Percentiles rank a stretch among this genome's conserved stretches.
Conservation (phyloP, 1,284 basidiomycete species). For the Naganishia albida region DNA sequence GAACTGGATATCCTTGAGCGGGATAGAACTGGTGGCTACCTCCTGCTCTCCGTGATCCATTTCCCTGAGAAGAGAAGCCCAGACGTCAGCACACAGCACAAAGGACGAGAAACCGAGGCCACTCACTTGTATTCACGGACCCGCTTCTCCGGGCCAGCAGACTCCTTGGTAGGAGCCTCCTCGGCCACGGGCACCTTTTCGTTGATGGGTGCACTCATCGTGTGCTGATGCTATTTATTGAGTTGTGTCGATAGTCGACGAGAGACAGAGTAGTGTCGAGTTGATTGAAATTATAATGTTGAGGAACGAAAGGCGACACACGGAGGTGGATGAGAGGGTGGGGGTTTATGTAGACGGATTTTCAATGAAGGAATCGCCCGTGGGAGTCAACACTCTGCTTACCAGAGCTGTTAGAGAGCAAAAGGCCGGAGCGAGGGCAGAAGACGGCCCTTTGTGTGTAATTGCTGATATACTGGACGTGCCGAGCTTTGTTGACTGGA, state of each 20-base stretch:
- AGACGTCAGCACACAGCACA: not conserved
- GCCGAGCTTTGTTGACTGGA: conserved; percentile 17
- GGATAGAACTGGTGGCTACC: conserved; percentile 22
- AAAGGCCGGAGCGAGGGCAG: not conserved
- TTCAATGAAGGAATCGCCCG: conserved; percentile 24
- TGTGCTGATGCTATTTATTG: conserved; percentile 5
- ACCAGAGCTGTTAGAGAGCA: conserved; percentile 17
- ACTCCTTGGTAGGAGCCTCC: conserved; percentile 33
- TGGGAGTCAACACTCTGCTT: conserved; percentile 27
- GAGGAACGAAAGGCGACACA: conserved; percentile 16
- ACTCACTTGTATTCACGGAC: conserved; percentile 34
- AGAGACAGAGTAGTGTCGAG: conserved; percentile 15
- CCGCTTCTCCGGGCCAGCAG: conserved; percentile 31
- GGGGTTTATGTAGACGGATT: conserved; percentile 22
- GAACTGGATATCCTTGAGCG: conserved; percentile 62
- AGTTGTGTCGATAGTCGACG: conserved; percentile 4
- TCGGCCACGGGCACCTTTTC: conserved; percentile 31
- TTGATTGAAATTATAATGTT: conserved; percentile 18
- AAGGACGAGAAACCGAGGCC: not conserved
- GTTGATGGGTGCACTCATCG: conserved; percentile 29
- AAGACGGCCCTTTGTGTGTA: conserved; percentile 19
- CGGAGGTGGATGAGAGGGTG: conserved; percentile 19
- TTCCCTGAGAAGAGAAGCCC: conserved; percentile 15
- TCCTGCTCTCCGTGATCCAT: conserved; percentile 32
- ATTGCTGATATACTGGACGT: conserved; percentile 19